Percentiles rank a stretch among this genome's conserved stretches.
Conservation (phyloP, 108 stramenopile genomes). For the Skeletonema menzelii region DNA sequence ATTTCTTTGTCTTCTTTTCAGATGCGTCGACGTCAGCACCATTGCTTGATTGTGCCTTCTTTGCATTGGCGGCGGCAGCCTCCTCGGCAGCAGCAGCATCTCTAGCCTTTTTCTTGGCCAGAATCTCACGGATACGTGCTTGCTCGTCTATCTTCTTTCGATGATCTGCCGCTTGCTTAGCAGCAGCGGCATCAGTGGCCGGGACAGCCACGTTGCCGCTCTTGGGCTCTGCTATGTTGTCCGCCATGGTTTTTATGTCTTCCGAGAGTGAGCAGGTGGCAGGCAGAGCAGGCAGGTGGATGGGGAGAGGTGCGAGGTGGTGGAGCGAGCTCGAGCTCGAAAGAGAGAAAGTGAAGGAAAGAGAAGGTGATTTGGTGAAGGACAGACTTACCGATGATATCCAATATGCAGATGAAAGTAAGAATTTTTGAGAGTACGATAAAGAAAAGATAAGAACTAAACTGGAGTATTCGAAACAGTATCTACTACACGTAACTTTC, state of each 20-base stretch:
- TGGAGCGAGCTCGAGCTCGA: no score
- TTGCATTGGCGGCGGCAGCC: neutral
- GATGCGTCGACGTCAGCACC: neutral
- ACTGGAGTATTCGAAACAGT: no score
- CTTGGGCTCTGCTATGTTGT: neutral
- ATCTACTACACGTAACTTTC: no score
- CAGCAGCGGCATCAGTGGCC: neutral
- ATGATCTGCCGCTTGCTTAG: neutral
- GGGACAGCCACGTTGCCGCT: neutral
- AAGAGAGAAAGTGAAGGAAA: no score
- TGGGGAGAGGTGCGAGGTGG: no score
- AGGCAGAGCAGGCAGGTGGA: no score
- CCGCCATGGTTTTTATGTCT: neutral
- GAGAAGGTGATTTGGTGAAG: no score
- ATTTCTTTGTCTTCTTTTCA: neutral
- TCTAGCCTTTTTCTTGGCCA: constrained; percentile 9
- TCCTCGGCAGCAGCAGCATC: neutral
- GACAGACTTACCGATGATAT: no score
- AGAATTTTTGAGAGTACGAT: no score
- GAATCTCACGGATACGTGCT: constrained; percentile 13
- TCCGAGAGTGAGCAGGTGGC: no score
- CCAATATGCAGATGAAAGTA: no score
- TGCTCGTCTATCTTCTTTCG: constrained; percentile 21
- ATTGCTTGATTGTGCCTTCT: neutral
- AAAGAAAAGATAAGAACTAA: no score